phyloP scores from a whole-genome alignment of 305 asterid genomes.

The Caryopteris hybrid region DNA sequence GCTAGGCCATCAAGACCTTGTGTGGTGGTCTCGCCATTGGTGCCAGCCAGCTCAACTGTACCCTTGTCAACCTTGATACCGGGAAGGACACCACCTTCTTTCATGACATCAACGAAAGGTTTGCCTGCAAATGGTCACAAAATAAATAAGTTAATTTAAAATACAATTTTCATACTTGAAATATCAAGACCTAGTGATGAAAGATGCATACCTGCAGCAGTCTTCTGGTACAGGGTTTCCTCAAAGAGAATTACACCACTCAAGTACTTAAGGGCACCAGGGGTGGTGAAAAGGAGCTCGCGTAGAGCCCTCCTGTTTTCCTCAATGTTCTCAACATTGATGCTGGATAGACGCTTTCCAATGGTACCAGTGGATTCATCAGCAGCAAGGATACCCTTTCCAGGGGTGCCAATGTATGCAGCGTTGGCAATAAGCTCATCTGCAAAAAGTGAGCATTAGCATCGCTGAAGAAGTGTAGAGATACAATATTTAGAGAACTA shows the following conservation, averaged over 20 bases:
- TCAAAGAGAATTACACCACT: slow-evolving; percentile 43
- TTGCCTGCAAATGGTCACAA: slow-evolving; percentile 29
- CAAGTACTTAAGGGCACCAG: slow-evolving; percentile 48
- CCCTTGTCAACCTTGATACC: slow-evolving; percentile 69
- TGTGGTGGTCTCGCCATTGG: slow-evolving; percentile 61
- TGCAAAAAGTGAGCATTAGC: slow-evolving; percentile 7
- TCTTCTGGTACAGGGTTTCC: slow-evolving; percentile 58
- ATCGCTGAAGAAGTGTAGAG: background rate
- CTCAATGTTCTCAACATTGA: slow-evolving; percentile 45
- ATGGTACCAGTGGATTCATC: slow-evolving; percentile 62
- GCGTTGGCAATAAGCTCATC: slow-evolving; percentile 64
- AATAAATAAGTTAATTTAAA: no score
- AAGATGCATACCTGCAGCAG: slow-evolving; percentile 40
- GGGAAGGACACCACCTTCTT: slow-evolving; percentile 59
- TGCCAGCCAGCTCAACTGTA: slow-evolving; percentile 48
- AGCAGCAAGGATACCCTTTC: slow-evolving; percentile 65
- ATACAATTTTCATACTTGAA: background rate
- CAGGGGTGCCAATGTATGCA: slow-evolving; percentile 54
- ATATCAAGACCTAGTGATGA: background rate
- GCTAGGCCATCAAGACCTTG: slow-evolving; percentile 61
- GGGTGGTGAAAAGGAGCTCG: slow-evolving; percentile 55
- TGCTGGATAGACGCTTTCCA: slow-evolving; percentile 60
- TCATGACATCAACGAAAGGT: slow-evolving; percentile 51
- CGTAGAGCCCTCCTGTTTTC: slow-evolving; percentile 50
- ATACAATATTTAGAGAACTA: background rate